phyloP scores from a whole-genome alignment of 805 yeast species.

The Clavispora vitiphila region DNA sequence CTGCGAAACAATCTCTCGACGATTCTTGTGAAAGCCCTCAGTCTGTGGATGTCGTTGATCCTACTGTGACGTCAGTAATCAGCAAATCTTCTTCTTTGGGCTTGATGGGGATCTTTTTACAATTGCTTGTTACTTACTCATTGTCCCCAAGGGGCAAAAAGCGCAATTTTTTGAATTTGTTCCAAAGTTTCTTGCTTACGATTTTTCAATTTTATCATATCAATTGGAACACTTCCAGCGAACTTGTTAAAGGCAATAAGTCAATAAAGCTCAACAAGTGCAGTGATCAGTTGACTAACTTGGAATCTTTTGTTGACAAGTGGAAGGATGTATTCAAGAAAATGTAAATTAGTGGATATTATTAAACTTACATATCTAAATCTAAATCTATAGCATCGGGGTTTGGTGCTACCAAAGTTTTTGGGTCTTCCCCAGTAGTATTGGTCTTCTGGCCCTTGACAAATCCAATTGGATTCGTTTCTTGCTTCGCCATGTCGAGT shows the following conservation, averaged over 20 bases:
- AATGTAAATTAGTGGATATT: conserved; percentile 12
- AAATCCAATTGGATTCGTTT: conserved; percentile 43
- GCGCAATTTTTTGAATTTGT: conserved; percentile 25
- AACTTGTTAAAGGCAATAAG: conserved; percentile 28
- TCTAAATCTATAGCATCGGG: conserved; percentile 63
- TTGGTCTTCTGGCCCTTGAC: conserved; percentile 22
- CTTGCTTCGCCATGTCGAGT: conserved; percentile 6
- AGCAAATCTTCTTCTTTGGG: conserved; percentile 26
- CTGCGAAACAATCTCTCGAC: background rate
- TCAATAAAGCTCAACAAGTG: conserved; percentile 35
- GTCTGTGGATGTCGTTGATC: conserved; percentile 4
- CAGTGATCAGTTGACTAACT: conserved; percentile 27
- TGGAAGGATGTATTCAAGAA: conserved; percentile 29
- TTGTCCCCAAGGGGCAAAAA: conserved; percentile 27
- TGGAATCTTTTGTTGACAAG: conserved; percentile 33
- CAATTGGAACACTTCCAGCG: conserved; percentile 34
- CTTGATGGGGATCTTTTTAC: conserved; percentile 29
- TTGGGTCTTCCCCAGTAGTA: background rate
- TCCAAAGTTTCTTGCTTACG: conserved; percentile 29
- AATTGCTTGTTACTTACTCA: conserved; percentile 29
- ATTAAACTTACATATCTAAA: conserved; percentile 25
- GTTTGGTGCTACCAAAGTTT: conserved; percentile 23
- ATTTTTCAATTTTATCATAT: conserved; percentile 37
- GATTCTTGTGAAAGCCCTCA: conserved; percentile 1
- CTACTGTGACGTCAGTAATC: background rate